These are phyloP conservation scores for Microdochium bolleyi DNA, from an alignment of 2,329 filamentous ascomycete species.

Conservation along the genomic window DNA sequence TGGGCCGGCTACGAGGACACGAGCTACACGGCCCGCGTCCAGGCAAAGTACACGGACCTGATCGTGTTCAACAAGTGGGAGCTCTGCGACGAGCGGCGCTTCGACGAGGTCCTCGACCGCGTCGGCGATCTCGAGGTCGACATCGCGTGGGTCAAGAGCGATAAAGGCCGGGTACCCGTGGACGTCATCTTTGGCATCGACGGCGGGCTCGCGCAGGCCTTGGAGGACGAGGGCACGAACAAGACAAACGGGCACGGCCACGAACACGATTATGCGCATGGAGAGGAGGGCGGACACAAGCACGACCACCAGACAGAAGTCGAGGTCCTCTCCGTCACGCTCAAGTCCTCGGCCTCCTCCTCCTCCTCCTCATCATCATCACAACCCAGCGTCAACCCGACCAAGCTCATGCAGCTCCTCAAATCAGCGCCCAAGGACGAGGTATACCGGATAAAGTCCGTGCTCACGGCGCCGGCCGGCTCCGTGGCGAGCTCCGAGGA, in stretches of 20 bases:
- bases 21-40: conserved; percentile 78
- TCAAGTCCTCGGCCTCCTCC: conserved; percentile 33
- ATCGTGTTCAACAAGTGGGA: conserved; percentile 96
- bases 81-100: conserved; percentile 58
- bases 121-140: conserved; percentile 77
- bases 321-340: conserved; percentile 78
- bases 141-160: conserved; percentile 76
- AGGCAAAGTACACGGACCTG: conserved; percentile 83
- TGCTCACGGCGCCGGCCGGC: conserved; percentile 36
- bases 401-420: conserved; percentile 61
- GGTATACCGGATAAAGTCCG: conserved; percentile 87
- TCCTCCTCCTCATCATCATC: not conserved
- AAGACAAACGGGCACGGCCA: conserved; percentile 23
- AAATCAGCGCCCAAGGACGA: conserved; percentile 79
- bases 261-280: conserved; percentile 24
- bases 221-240: conserved; percentile 29
- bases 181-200: conserved; percentile 84
- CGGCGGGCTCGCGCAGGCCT: conserved; percentile 58
- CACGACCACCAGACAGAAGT: conserved; percentile 75
- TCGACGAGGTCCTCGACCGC: conserved; percentile 72
- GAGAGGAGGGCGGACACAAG: conserved; percentile 30
- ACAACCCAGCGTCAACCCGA: conserved; percentile 38
- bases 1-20: conserved; percentile 91
- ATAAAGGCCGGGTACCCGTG: conserved; percentile 69
- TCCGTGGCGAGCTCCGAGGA: conserved; percentile 42